phyloP scores from a whole-genome alignment of 306 rosid genomes.

The Cucurbita ficifolia region DNA sequence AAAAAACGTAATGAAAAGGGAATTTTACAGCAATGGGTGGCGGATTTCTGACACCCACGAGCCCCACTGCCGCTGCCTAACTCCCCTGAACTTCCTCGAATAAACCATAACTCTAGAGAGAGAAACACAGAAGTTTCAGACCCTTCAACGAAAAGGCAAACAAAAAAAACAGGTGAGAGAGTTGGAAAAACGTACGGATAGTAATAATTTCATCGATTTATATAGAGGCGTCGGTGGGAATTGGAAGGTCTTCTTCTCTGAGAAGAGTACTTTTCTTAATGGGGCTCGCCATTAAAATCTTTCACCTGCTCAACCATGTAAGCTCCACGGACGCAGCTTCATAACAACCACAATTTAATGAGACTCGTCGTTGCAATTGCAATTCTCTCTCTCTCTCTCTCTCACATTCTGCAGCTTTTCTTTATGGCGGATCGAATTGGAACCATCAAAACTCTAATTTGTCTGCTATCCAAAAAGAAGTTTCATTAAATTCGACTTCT shows the following conservation, averaged over 20 bases:
- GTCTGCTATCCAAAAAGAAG: background rate
- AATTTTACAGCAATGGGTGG: conserved; percentile 78
- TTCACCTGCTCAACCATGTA: conserved; percentile 61
- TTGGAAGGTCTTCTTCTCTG: background rate
- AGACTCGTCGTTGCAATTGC: background rate
- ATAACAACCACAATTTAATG: conserved; percentile 31
- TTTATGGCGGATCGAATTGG: background rate
- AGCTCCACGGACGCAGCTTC: conserved; percentile 22
- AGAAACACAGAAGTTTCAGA: conserved; percentile 4
- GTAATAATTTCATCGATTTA: conserved; percentile 11
- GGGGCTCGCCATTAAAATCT: conserved; percentile 31
- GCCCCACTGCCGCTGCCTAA: conserved; percentile 99
- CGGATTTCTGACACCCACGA: conserved; percentile 99
- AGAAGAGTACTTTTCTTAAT: conserved; percentile 11
- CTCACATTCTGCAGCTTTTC: background rate
- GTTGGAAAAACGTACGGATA: conserved; percentile 1
- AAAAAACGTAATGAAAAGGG: background rate
- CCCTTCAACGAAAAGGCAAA: background rate
- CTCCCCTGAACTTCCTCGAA: conserved; percentile 91
- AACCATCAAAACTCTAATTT: background rate
- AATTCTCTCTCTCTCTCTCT: background rate
- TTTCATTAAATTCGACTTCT: background rate
- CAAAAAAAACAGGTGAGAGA: background rate
- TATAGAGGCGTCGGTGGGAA: conserved; percentile 52
- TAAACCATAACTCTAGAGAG: conserved; percentile 40